These are phyloP conservation scores for Sungouiella blattae DNA, from an alignment of 805 yeast species.

Conservation along the genomic window DNA sequence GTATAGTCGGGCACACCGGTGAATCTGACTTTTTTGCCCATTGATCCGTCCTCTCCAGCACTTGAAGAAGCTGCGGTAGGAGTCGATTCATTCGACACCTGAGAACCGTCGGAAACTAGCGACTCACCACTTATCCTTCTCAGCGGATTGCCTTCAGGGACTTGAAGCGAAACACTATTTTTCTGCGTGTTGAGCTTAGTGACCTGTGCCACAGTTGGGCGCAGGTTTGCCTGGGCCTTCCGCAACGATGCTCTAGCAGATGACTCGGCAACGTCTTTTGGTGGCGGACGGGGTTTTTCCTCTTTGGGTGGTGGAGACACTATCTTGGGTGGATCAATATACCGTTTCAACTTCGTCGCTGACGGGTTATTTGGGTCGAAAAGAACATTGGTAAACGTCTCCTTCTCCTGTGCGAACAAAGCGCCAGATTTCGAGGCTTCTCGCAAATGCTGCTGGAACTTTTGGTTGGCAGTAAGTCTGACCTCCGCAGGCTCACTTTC, in stretches of 20 bases:
- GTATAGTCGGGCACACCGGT: slow-evolving; percentile 49
- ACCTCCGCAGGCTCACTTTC: slow-evolving; percentile 4
- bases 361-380: slow-evolving; percentile 40
- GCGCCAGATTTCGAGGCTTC: slow-evolving; percentile 37
- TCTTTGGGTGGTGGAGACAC: not conserved
- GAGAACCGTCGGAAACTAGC: not conserved
- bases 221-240: not conserved
- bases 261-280: too few relatives aligned
- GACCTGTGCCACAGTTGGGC: slow-evolving; percentile 14
- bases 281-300: too few relatives aligned
- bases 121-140: not conserved
- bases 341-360: slow-evolving; percentile 12
- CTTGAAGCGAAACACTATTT: slow-evolving; percentile 23
- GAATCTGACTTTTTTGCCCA: slow-evolving; percentile 46
- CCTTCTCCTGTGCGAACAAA: slow-evolving; percentile 36
- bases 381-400: slow-evolving; percentile 30
- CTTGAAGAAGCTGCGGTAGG: not conserved
- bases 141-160: slow-evolving; percentile 2
- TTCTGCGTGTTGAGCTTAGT: slow-evolving; percentile 17
- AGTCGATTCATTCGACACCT: slow-evolving; percentile 1
- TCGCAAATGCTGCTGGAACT: slow-evolving; percentile 36
- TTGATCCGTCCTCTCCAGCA: too few relatives aligned
- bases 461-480: slow-evolving; percentile 32
- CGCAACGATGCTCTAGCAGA: not conserved
- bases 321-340: slow-evolving; percentile 1